These are phyloP conservation scores for Colletotrichum scovillei DNA, from an alignment of 2,329 filamentous ascomycete species.

Conservation along the genomic window DNA sequence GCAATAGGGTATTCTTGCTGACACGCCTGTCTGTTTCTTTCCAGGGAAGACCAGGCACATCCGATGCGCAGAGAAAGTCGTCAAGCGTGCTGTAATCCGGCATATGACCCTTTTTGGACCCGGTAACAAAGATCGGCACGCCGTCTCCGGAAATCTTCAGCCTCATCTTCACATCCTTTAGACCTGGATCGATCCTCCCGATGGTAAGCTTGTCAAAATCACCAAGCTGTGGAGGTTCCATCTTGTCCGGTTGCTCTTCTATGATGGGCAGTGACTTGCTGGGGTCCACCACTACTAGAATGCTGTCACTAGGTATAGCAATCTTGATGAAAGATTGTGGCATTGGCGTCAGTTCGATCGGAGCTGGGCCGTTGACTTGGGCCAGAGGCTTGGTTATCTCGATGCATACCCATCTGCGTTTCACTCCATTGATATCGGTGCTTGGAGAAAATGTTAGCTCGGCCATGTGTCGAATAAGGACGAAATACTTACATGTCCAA, in stretches of 20 bases:
- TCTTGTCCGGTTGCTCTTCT: not conserved
- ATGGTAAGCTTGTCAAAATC: not conserved
- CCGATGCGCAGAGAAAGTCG: slow-evolving; percentile 24
- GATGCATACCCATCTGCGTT: slow-evolving; percentile 22
- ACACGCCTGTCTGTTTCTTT: slow-evolving; percentile 11
- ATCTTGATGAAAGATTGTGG: slow-evolving; percentile 25
- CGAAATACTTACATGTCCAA: slow-evolving; percentile 24
- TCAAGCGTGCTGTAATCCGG: not conserved
- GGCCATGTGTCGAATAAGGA: not conserved
- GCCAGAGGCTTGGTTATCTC: slow-evolving; percentile 23
- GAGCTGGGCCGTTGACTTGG: slow-evolving; percentile 5
- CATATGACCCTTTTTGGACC: slow-evolving; percentile 6
- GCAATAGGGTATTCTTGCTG: not conserved
- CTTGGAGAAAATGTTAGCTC: not conserved
- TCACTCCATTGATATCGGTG: slow-evolving; percentile 13
- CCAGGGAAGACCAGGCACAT: slow-evolving; percentile 16
- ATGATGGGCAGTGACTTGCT: not conserved
- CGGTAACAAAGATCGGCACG: slow-evolving; percentile 20
- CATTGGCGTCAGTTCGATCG: slow-evolving; percentile 25
- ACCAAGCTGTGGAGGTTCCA: not conserved
- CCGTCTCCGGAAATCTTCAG: slow-evolving; percentile 26
- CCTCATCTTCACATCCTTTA: not conserved
- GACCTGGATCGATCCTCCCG: not conserved
- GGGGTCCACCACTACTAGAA: not conserved
- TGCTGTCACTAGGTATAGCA: slow-evolving; percentile 26